Evolutionary conservation across 1,284 basidiomycete genomes (phyloP), one percentile per base, ranked within the genome.

Genomic region (Cryptococcus sp.): DNA sequence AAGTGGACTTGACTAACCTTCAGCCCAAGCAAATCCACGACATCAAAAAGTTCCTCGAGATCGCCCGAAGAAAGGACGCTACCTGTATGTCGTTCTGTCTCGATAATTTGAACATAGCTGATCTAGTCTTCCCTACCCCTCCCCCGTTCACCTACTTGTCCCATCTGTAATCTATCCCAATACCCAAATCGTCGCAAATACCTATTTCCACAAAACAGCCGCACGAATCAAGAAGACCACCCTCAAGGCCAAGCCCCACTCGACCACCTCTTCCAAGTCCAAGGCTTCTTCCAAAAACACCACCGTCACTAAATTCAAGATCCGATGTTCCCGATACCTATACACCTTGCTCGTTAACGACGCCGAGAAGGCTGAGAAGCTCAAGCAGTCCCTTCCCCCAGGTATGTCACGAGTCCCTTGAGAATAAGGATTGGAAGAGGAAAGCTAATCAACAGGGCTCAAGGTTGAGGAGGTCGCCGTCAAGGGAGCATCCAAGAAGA

Each of bases 21-120:
- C 74, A 97, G 94, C 93, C 94, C 60, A 91, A 96, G 81, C 90
- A 98, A 85, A 86, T 98, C 79, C 83, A 83, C 70, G 94, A 98
- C 79, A 98, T 98, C 83, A 98, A 98, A 83, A 82, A 91, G 77
- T 98, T 98, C 83, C 88, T 98, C 78, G 87, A 91, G 81, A 91
- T 94, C 75, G 88, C 94, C 57, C 85, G 86, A 79, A 85, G 82
- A 70, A 80, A 80, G 78, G 82, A 83, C 75, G 82, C 81, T 52
- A 77, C 75, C 60, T 75, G 79, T 80, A 52, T 61, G 78, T 76
- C 28, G 28, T 5, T 11, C 7, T n/a, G 10, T 7, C 39, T n/a
- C 3, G 24, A 16, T 4, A 7, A 22, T 21, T 14, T 28, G 31
- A 11, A 34, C 44, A 23, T 7, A 7, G 36, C 36, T 39, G 36